Conservation (phyloP, 306 rosid genomes). For the Astragalus membranaceus region DNA sequence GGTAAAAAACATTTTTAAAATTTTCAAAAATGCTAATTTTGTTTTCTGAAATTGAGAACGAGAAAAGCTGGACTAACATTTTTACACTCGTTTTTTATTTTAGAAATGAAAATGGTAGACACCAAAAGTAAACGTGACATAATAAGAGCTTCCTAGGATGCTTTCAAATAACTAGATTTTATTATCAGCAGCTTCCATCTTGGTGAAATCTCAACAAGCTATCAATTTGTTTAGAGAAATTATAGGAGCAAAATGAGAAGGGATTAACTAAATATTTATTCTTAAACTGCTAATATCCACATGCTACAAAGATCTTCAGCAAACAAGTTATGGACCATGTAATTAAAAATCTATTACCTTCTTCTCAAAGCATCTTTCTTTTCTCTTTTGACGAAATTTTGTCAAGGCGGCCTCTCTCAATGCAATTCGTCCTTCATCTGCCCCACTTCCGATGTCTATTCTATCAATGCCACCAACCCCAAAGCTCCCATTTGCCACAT, state of each 20-base stretch:
- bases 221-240: not conserved
- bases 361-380: slow-evolving; percentile 77
- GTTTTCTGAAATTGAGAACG: too few species aligned
- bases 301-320: not conserved
- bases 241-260: not conserved
- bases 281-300: not conserved
- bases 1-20: too few species aligned
- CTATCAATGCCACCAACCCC: slow-evolving; percentile 27
- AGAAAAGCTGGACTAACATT: too few species aligned
- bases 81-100: too few species aligned
- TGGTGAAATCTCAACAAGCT: not conserved
- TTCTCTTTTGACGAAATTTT: slow-evolving; percentile 65
- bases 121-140: not conserved
- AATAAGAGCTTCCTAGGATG: not conserved
- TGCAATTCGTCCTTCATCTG: slow-evolving; percentile 42
- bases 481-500: slow-evolving; percentile 29
- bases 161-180: not conserved
- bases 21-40: not conserved
- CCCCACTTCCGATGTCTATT: slow-evolving; percentile 27
- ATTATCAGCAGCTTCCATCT: not conserved
- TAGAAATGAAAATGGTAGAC: too few species aligned
- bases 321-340: not conserved
- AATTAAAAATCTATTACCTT: slow-evolving; percentile 41
- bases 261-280: not conserved
- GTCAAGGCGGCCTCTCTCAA: slow-evolving; percentile 67